Percentiles rank a stretch among this genome's conserved stretches.
Conservation (phyloP, 257 asterid species). For the Solanum sparsipilum region DNA sequence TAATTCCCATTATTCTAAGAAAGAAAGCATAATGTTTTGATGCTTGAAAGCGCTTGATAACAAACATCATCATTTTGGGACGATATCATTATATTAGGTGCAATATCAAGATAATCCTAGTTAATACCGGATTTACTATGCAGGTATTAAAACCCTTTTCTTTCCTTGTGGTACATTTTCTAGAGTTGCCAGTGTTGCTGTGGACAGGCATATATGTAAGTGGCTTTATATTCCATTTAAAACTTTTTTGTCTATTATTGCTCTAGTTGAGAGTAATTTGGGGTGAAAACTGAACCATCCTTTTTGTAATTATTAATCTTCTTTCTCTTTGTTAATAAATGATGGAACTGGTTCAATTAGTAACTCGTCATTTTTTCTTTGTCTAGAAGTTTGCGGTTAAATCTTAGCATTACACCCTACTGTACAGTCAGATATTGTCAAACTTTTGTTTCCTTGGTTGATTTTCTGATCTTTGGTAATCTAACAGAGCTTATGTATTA, state of each 20-base stretch:
- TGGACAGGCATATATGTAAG: constrained; percentile 65
- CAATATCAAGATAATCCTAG: neutral
- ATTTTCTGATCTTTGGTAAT: neutral
- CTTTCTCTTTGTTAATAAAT: neutral
- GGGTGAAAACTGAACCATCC: neutral
- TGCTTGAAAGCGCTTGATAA: neutral
- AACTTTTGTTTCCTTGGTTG: neutral
- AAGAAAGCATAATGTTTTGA: neutral
- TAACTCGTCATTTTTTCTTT: neutral
- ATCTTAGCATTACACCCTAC: neutral
- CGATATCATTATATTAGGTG: neutral
- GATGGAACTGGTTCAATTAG: neutral
- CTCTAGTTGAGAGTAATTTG: neutral
- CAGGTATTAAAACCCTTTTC: constrained; percentile 68
- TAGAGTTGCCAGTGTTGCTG: constrained; percentile 62
- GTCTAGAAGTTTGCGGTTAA: neutral
- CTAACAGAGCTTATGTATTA: neutral
- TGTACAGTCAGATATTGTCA: neutral
- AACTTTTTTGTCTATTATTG: neutral
- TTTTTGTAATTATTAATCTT: neutral
- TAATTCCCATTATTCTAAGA: neutral
- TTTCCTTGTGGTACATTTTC: constrained; percentile 86
- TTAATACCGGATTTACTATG: constrained; percentile 1
- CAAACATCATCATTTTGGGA: neutral
- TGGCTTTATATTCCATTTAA: constrained; percentile 4